Evolutionary conservation across 2,329 filamentous ascomycete species (phyloP), one percentile per base, ranked within the genome.

Genomic region (Cladosporium cucumerinum): DNA sequence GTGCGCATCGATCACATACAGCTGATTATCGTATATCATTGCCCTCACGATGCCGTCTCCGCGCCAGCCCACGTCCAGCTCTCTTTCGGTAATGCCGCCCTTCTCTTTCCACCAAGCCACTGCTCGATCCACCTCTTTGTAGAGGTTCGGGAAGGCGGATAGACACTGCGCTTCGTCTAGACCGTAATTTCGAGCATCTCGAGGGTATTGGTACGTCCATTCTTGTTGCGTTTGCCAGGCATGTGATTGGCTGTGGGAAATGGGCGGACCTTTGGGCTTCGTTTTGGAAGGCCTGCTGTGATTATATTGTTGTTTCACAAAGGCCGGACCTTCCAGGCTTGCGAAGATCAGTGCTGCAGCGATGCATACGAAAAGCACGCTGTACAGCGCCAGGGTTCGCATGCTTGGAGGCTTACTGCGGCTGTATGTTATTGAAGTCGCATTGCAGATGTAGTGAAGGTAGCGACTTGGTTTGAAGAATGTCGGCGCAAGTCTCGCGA

Each of bases 1-100:
- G 49, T 71, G 70, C 43, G 73, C 73, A 60, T 73, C 72, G 57
- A 77, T 72, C 30, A 78, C 69, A 65, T 78, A 78, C 49, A 78
- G 70, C 70, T 76, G 68, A 16, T 71, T 72, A 63, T 77, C 71
- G 67, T 73, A 76, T 39, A 79, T 76, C 74, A 78, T 74, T 28
- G 69, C 74, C n/a, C 74, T 71, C 57, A 79, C 67, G 39, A 73
- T 70, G 5, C 73, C 73, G 57, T 74, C 72, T 16, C 65, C 68
- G 25, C 70, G 73, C 72, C 73, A 74, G 57, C 70, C 67, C 63
- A 73, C 61, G 12, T 73, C 72, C 54, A 73, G 67, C 23, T 73
- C 72, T 18, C 72, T 68, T 48, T 72, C 64, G 2, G 69, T 72
- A 51, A 76, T 67, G 60, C 72, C 70, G 51, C 65, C 65, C 7